Evolutionary conservation across 305 asterid genomes (phyloP).

Genomic region (Solanum chacoense): DNA sequence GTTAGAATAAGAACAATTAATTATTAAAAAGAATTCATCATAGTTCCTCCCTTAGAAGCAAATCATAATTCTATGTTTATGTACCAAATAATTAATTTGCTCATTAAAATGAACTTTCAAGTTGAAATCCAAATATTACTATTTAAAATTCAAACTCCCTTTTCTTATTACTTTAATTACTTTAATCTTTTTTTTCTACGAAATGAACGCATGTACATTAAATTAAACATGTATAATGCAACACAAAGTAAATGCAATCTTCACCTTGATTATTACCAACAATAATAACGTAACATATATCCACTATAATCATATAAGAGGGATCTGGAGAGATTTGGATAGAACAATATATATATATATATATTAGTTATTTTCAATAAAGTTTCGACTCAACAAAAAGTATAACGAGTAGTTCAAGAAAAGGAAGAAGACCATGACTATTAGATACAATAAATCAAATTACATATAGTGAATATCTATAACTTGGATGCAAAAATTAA

Average conservation of each 20-base stretch:
- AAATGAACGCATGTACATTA: neutral
- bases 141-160: neutral
- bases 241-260: neutral
- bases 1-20: neutral
- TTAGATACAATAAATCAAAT: neutral
- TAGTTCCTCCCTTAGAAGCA: neutral
- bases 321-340: fast-evolving
- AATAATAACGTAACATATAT: too few relatives aligned
- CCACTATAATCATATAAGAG: too few relatives aligned
- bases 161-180: neutral
- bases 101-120: neutral
- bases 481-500: neutral
- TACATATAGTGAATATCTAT: neutral
- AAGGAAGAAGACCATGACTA: neutral
- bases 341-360: neutral
- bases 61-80: neutral
- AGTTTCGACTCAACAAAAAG: neutral
- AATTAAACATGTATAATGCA: neutral
- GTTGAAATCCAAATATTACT: neutral
- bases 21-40: neutral
- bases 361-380: too few relatives aligned
- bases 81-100: neutral
- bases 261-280: neutral
- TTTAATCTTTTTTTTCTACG: neutral
- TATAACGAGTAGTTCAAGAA: too few relatives aligned